phyloP scores from a whole-genome alignment of 345 rosid genomes.

The Salix arbutifolia region DNA sequence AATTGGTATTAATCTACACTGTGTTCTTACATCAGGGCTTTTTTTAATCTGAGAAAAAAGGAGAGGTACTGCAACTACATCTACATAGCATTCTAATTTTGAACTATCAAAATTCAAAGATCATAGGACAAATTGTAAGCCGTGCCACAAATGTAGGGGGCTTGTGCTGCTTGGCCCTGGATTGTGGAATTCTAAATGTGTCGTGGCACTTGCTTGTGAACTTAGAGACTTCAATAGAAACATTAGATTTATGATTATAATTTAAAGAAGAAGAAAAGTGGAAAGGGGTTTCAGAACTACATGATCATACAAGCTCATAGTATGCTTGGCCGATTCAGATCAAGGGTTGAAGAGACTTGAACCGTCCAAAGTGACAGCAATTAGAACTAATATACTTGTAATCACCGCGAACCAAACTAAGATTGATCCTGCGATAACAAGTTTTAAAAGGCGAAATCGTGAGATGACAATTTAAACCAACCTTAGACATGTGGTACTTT shows the following conservation, averaged over 20 bases:
- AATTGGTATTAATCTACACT: not conserved
- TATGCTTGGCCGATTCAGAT: conserved; percentile 21
- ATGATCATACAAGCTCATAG: conserved; percentile 6
- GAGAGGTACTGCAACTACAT: not conserved
- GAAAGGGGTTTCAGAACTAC: not conserved
- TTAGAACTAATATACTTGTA: conserved; percentile 61
- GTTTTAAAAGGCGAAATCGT: conserved; percentile 10
- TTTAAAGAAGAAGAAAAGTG: not conserved
- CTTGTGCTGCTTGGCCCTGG: not conserved
- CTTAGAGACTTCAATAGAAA: not conserved
- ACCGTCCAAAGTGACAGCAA: conserved; percentile 65
- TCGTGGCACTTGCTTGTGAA: not conserved
- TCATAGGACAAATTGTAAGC: not conserved
- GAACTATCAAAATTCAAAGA: not conserved
- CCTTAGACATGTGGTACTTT: not conserved
- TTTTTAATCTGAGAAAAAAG: not conserved
- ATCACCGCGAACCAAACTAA: conserved; percentile 69
- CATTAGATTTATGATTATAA: not conserved
- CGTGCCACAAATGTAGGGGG: not conserved
- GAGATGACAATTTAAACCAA: conserved; percentile 1
- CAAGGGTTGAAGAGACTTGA: conserved; percentile 90
- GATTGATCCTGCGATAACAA: conserved; percentile 56
- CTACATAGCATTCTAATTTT: not conserved
- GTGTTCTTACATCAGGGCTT: not conserved
- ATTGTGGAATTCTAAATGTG: not conserved